Conservation (phyloP, 1,139 yeast genomes). For the Blastobotrys elegans region DNA sequence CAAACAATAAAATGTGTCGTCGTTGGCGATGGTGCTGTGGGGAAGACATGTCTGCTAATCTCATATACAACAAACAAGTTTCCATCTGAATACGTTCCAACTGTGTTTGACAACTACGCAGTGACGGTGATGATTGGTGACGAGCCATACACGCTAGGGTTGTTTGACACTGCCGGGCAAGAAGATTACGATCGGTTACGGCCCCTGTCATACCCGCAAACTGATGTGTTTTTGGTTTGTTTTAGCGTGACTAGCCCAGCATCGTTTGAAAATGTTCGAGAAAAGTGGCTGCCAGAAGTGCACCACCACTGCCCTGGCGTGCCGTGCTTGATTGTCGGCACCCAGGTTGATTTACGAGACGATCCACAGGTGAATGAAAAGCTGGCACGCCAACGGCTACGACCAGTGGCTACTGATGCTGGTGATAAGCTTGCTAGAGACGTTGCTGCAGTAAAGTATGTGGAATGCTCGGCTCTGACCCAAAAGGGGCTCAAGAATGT, state of each 20-base stretch:
- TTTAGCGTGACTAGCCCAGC: constrained; percentile 96
- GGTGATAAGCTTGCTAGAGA: constrained; percentile 94
- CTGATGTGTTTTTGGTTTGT: constrained; percentile 93
- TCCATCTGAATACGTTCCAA: constrained; percentile 93
- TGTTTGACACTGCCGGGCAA: constrained; percentile 98
- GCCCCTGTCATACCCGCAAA: constrained; percentile 93
- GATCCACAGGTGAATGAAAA: constrained; percentile 88
- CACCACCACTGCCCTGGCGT: constrained; percentile 98
- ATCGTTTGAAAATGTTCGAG: constrained; percentile 95
- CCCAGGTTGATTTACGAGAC: constrained; percentile 90
- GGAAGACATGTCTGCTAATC: constrained; percentile 85
- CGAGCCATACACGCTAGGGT: constrained; percentile 93
- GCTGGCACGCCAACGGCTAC: constrained; percentile 81
- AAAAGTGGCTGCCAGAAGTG: constrained; percentile 98
- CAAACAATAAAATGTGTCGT: constrained; percentile 93
- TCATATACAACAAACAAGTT: constrained; percentile 90
- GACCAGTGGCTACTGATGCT: constrained; percentile 79
- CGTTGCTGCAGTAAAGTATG: constrained; percentile 90
- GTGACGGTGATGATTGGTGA: constrained; percentile 98
- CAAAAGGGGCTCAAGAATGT: constrained; percentile 95
- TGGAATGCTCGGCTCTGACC: constrained; percentile 96
- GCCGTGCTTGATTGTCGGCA: constrained; percentile 93
- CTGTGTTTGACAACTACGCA: constrained; percentile 94
- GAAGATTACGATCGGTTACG: constrained; percentile 97
- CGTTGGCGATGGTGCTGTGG: constrained; percentile 98